These are phyloP conservation scores for Nidula niveotomentosa DNA, from an alignment of 1,284 basidiomycete species.

Conservation along the genomic window DNA sequence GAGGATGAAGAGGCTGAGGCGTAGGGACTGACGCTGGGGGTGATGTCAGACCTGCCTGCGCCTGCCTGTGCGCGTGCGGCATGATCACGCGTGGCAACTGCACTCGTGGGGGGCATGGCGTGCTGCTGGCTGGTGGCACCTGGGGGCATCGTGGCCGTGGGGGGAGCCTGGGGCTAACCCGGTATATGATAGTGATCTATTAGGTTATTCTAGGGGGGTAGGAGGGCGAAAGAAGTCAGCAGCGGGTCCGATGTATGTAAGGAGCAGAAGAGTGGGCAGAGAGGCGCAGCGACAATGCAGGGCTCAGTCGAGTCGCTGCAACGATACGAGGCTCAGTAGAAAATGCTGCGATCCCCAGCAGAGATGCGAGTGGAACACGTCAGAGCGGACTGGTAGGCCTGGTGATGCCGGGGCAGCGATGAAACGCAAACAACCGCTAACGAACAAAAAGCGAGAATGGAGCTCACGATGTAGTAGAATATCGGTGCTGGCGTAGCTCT, in stretches of 20 bases:
- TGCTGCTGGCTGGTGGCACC: not conserved
- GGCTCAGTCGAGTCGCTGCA: not conserved
- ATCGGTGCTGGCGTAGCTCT: no score
- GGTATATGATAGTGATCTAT: constrained; percentile 1
- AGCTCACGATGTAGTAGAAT: no score
- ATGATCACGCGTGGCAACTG: not conserved
- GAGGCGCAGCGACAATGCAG: not conserved
- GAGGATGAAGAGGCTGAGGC: not conserved
- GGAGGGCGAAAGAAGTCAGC: not conserved
- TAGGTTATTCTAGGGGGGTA: constrained; percentile 2
- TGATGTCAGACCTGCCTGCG: not conserved
- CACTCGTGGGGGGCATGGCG: not conserved
- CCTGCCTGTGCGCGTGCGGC: not conserved
- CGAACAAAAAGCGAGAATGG: no score
- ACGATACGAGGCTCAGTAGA: not conserved
- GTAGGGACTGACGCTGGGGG: not conserved
- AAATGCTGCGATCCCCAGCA: not conserved
- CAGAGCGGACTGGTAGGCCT: no score
- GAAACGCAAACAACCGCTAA: no score
- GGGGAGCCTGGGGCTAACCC: not conserved
- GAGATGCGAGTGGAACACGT: not conserved
- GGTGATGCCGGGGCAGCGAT: no score
- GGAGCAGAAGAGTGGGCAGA: not conserved
- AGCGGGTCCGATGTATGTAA: not conserved
- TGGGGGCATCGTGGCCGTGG: constrained; percentile 4